These are phyloP conservation scores for Penicillium sp. DNA, from an alignment of 2,329 filamentous ascomycete genomes.

Conservation along the genomic window DNA sequence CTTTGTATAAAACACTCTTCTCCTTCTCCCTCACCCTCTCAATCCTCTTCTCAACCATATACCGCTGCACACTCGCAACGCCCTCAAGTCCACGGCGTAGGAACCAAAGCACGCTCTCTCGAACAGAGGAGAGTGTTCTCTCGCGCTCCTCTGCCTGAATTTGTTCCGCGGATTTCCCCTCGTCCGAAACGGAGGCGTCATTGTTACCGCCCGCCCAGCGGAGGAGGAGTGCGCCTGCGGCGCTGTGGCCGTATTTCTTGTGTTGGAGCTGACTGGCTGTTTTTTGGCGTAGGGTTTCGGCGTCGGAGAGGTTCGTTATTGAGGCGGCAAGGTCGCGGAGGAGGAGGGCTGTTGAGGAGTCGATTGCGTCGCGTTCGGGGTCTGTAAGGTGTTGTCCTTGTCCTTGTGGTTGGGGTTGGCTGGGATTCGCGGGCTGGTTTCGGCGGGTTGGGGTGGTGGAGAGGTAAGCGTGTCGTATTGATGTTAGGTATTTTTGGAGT, in stretches of 20 bases:
- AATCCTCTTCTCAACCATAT: slow-evolving; percentile 91
- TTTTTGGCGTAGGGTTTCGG: slow-evolving; percentile 79
- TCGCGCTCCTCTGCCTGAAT: slow-evolving; percentile 71
- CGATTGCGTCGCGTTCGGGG: slow-evolving; percentile 80
- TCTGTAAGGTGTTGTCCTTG: slow-evolving; percentile 74
- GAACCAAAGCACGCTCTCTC: slow-evolving; percentile 84
- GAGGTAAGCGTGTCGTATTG: slow-evolving; percentile 88
- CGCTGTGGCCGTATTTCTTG: slow-evolving; percentile 68
- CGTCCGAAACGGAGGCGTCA: slow-evolving; percentile 41
- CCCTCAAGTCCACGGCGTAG: slow-evolving; percentile 75
- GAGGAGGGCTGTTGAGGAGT: slow-evolving; percentile 82
- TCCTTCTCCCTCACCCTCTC: slow-evolving; percentile 86
- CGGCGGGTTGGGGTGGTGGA: slow-evolving; percentile 70
- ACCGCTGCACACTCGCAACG: slow-evolving; percentile 77
- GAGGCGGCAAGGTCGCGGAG: slow-evolving; percentile 83
- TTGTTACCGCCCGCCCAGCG: slow-evolving; percentile 65
- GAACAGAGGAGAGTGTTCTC: slow-evolving; percentile 68
- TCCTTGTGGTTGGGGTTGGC: slow-evolving; percentile 35
- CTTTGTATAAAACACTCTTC: slow-evolving; percentile 80
- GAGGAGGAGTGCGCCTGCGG: slow-evolving; percentile 44
- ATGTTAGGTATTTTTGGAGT: slow-evolving; percentile 77
- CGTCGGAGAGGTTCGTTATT: slow-evolving; percentile 78
- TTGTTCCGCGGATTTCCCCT: slow-evolving; percentile 68
- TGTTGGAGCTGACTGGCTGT: slow-evolving; percentile 72
- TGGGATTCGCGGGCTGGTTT: slow-evolving; percentile 31